Evolutionary conservation across 208 protist genomes (phyloP).

Genomic region (Acanthamoeba castellanii): DNA sequence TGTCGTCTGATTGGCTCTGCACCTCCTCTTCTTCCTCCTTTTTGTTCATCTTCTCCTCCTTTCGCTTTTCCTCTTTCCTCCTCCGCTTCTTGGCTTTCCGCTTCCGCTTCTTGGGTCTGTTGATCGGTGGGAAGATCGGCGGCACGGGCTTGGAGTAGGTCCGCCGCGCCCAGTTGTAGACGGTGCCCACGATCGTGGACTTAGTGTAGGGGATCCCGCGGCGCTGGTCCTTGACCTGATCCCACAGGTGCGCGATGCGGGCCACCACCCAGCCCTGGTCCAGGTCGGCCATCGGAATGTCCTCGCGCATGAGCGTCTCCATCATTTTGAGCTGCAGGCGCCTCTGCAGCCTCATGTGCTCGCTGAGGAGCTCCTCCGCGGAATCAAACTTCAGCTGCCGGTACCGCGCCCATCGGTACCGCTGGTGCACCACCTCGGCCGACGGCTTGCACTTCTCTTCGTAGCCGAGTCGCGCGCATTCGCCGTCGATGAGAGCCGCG

Average conservation of each 20-base stretch:
- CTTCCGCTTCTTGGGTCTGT: too few species aligned
- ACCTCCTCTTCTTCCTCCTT: too few species aligned
- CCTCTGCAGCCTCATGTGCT: not conserved
- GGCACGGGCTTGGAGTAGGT: not conserved
- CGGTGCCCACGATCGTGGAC: not conserved
- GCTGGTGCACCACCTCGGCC: not conserved
- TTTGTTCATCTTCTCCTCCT: too few species aligned
- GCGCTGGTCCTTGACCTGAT: not conserved
- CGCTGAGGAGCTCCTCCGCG: not conserved
- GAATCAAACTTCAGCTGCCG: not conserved
- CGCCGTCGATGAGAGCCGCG: too few species aligned
- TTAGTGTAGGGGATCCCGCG: not conserved
- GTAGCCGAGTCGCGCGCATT: not conserved
- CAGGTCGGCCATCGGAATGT: not conserved
- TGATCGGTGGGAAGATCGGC: not conserved
- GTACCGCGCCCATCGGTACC: not conserved
- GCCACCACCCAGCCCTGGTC: not conserved
- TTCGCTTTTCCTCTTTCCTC: too few species aligned
- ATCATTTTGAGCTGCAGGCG: not conserved
- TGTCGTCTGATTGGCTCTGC: too few species aligned
- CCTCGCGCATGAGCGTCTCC: not conserved
- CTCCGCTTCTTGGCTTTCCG: too few species aligned
- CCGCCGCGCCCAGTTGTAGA: not conserved
- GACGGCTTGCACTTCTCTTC: not conserved
- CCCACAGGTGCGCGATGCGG: not conserved